Base-by-base conservation (phyloP, 176 grass and related monocot species). In the Melocanna baccifera region DNA sequence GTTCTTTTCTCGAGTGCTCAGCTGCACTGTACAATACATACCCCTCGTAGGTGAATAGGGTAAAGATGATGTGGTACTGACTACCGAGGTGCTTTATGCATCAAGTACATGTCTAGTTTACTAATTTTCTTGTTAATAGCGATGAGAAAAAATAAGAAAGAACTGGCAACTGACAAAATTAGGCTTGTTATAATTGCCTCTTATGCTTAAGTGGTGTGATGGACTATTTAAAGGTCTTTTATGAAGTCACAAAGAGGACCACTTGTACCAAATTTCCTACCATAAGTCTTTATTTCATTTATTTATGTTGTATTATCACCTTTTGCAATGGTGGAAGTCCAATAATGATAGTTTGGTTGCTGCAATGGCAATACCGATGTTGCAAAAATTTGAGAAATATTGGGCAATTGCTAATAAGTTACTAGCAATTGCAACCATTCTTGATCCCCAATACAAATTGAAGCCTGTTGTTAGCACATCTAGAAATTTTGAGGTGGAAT, bases 391-490 rank as follows among this genome's bases (percentile, higher is more conserved):
- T 55, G 77, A 89, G 29, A 78, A 85, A 29, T 81, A 81, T 71
- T n/a, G 71, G 71, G 19, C 39, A 0, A 61, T 45, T 5, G 26
- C 39, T 13, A 81, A 73, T 43, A 64, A 75, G 51, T 20, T 85
- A 32, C 55, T 81, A 64, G 53, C 83, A 18, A 22, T 89, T 34
- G 77, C 83, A 14, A 85, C 77, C 9, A 67, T 85, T 81, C 75
- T 89, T 51, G 88, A 89, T 55, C 83, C 83, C 63, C 52, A 71
- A n/a, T 89, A 81, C 63, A 89, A 81, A 20, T 62, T 89, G 52
- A 85, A 81, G 62, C 81, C 83, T 3, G 66, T 89, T 3, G 50
- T n/a, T n/a, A n/a, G n/a, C n/a, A n/a, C n/a, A n/a, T n/a, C n/a
- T n/a, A n/a, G n/a, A n/a, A n/a, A n/a, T n/a, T n/a, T n/a, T n/a